Base-by-base conservation (phyloP, 2,329 filamentous ascomycete species). In the Aspergillus bombycis region DNA sequence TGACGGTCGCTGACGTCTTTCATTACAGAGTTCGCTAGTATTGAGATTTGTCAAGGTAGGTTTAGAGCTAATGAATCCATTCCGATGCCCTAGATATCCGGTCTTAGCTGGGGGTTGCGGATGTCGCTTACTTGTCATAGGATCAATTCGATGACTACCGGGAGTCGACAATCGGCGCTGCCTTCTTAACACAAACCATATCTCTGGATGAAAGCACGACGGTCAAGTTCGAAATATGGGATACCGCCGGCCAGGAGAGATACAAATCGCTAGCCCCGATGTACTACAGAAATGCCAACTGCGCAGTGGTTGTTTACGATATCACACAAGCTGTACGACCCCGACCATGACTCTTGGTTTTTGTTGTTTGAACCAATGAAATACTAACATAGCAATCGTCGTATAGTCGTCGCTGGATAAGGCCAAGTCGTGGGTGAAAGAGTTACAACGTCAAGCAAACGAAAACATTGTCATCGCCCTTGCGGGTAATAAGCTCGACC, bases 141-240 rank as follows among this genome's bases (percentile, higher is more conserved):
- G 94, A 99, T 81, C 95, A 98, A 92, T 99, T 99, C 82, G 95
- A 99, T 85, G 89, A 91, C 80, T 97, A 97, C 84, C 89, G 94
- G 81, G 94, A 97, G 88, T 97, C 94, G 62, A 97, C 94, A 67
- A 97, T 97, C 82, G 94, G 95, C 80, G 95, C 96, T 73, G 96
- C 96, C 71, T 99, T 99, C 86, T 88, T 99, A 71, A 99, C 95
- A 74, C 95, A 99, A 82, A 99, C 95, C 71, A 97, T 99, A 79
- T 94, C 94, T 63, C 91, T 99, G 80, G 94, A 98, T 79, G 95
- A 98, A 78, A 95, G 89, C 81, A 98, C 95, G 64, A 99, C 95
- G 62, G 94, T 99, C 81, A 99, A 99, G 85, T 99, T 99, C 77
- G 95, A 99, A 82, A 99, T 99, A 78, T 99, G 95, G 94, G 94